Evolutionary conservation across 2,329 filamentous ascomycete genomes (phyloP).

Genomic region (Grosmannia serpens): DNA sequence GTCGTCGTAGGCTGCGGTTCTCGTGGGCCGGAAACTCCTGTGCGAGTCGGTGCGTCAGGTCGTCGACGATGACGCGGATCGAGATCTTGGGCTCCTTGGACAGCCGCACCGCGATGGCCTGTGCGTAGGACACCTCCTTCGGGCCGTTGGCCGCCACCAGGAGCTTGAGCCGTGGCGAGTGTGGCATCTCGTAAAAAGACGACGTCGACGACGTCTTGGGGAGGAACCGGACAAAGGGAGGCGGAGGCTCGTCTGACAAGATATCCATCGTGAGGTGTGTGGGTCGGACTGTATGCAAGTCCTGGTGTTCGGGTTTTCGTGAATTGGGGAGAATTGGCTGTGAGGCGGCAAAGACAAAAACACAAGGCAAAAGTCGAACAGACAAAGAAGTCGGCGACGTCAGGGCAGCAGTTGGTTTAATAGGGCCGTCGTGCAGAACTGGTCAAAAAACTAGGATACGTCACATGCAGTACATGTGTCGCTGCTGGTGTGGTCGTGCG

Average conservation of each 20-base stretch:
- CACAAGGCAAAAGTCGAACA: neutral
- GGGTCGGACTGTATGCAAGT: no score
- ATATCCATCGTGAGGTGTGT: slow-evolving; percentile 7
- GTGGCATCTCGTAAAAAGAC: slow-evolving; percentile 14
- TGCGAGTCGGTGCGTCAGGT: slow-evolving; percentile 49
- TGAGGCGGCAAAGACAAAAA: neutral
- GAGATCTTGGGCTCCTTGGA: slow-evolving; percentile 53
- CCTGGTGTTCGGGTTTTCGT: neutral
- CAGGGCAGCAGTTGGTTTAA: neutral
- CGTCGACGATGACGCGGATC: slow-evolving; percentile 51
- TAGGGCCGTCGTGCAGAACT: neutral
- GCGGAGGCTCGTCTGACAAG: slow-evolving; percentile 11
- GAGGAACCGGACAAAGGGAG: slow-evolving; percentile 11
- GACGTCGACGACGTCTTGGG: slow-evolving; percentile 10
- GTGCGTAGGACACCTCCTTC: slow-evolving; percentile 53
- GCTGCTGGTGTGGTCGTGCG: neutral
- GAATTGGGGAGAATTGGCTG: neutral
- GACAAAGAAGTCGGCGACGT: neutral
- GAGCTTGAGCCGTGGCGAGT: slow-evolving; percentile 37
- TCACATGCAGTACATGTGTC: neutral
- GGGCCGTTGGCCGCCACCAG: slow-evolving; percentile 56
- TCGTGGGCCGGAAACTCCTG: slow-evolving; percentile 51
- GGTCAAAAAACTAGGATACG: neutral
- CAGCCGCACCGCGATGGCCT: slow-evolving; percentile 53
- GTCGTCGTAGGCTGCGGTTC: slow-evolving; percentile 33